A percentile compares a stretch with the other conserved stretches of the same genome.
Evolutionary conservation across 2,329 filamentous ascomycete species (phyloP).

Genomic region (Alternaria panax): DNA sequence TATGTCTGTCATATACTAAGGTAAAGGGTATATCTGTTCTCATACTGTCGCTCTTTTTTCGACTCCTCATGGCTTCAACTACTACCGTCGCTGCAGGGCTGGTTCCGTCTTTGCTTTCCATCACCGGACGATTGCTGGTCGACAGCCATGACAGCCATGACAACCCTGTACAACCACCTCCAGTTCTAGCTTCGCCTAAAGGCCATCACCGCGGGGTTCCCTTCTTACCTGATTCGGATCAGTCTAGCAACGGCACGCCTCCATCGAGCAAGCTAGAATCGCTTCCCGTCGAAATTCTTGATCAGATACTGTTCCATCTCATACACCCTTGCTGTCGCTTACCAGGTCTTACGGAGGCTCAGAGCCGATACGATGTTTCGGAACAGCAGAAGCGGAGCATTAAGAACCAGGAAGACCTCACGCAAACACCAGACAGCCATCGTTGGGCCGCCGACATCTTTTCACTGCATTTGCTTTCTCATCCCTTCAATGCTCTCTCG

Average conservation of each 20-base stretch:
- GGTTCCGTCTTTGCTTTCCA: constrained; percentile 4
- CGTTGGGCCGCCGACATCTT: constrained; percentile 42
- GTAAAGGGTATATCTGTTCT: not conserved
- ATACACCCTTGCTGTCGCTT: constrained; percentile 38
- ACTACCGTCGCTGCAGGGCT: constrained; percentile 6
- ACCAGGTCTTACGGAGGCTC: constrained; percentile 38
- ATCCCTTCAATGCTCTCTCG: constrained; percentile 40
- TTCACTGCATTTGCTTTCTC: constrained; percentile 26
- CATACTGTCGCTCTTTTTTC: not conserved
- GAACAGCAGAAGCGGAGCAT: constrained; percentile 22
- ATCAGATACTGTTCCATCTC: constrained; percentile 40
- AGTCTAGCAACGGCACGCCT: not conserved
- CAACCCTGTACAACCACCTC: constrained; percentile 10
- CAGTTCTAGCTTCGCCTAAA: constrained; percentile 5
- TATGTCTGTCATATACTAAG: not conserved
- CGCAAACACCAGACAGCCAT: constrained; percentile 30
- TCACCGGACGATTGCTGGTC: not conserved
- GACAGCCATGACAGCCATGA: not conserved
- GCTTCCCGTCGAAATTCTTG: constrained; percentile 38
- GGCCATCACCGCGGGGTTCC: not conserved
- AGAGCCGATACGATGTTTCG: constrained; percentile 33
- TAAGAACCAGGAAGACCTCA: constrained; percentile 32
- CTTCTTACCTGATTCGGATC: not conserved
- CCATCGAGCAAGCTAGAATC: constrained; percentile 29
- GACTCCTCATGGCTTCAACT: constrained; percentile 7